Evolutionary conservation across 805 yeast genomes (phyloP), one percentile per base, ranked within the genome.

Genomic region (Sporopachydermia lactativora): DNA sequence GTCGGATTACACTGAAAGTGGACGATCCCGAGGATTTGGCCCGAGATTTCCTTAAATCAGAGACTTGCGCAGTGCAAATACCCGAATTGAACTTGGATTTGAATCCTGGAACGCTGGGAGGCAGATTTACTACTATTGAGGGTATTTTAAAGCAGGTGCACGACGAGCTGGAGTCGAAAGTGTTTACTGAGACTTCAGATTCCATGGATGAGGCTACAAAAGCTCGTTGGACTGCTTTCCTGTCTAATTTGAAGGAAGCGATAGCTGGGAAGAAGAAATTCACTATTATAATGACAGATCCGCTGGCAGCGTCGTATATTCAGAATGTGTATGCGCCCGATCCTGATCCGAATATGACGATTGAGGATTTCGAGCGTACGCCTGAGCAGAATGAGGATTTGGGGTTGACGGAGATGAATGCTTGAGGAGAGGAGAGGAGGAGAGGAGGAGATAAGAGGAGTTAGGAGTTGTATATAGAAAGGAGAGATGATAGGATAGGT

Each of bases 261-360:
- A 66, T 80, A 41, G 81, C 71, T 18, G 98, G 97, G 37, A 75
- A 81, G 48, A 65, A 74, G 37, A 75, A 79, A 43, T 88, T 92
- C 62, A 89, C 96, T 1, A 70, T 92, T 28, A 57, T 73, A 35
- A 81, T 92, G 94, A 86, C 77, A 48, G 99, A 92, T 61, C 98
- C 99, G 4, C 64, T 92, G 52, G 95, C 96, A 15, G 80, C 94
- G 3, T 85, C 96, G 1, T 92, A 92, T 54, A 81, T 92, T 47
- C 99, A 92, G 62, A 92, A 92, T 56, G 92, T 89, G n/a, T 92
- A 88, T 55, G 99, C 99, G 28, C 99, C 99, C 18, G 99, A 92
- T 62, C 73, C 74, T 35, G 99, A 92, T 62, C 99, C 99, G 48
- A 84, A 89, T 57, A 92, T 92, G 97, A 68, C 59, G 35, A 73